These are phyloP conservation scores for Silybum marianum DNA, from an alignment of 129 eudicot genomes.

Conservation along the genomic window DNA sequence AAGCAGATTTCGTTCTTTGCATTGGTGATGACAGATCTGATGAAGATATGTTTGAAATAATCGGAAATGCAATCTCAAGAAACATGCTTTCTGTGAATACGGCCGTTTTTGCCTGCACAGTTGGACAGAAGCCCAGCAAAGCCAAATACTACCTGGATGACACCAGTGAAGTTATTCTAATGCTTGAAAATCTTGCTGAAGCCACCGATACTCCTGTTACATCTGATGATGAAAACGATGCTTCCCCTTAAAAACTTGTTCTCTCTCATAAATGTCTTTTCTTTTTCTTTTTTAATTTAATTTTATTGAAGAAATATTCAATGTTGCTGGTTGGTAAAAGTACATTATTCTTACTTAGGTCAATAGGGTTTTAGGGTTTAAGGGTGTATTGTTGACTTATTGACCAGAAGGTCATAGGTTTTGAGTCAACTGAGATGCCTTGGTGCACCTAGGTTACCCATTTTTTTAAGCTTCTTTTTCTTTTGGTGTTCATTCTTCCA, in stretches of 20 bases:
- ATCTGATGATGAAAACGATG: conserved; percentile 43
- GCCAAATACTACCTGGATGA: conserved; percentile 90
- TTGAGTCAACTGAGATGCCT: conserved; percentile 25
- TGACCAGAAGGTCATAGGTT: conserved; percentile 31
- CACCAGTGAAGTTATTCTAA: conserved; percentile 60
- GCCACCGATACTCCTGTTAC: conserved; percentile 70
- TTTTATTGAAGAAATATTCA: conserved; percentile 3
- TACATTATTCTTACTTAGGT: conserved; percentile 29
- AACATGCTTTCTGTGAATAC: conserved; percentile 67
- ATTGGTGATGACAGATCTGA: conserved; percentile 95
- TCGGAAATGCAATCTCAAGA: conserved; percentile 63
- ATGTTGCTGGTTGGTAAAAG: conserved; percentile 20
- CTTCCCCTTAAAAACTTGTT: conserved; percentile 12
- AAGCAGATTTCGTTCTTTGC: conserved; percentile 83
- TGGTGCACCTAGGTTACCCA: conserved; percentile 1
- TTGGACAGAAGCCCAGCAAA: conserved; percentile 95
- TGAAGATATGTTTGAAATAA: conserved; percentile 92
- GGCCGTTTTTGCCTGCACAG: conserved; percentile 83
- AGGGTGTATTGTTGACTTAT: conserved; percentile 21
- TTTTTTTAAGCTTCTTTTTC: conserved; percentile 7
- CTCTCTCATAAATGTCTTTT: conserved; percentile 12
- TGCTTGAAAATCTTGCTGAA: conserved; percentile 84
- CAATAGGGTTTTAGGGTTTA: conserved; percentile 17
- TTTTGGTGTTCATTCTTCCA: conserved; percentile 27
- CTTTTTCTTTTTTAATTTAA: too few species aligned